Base-by-base conservation (phyloP, 768 basidiomycete genomes). In the Chalciporus sphaerocephalus region DNA sequence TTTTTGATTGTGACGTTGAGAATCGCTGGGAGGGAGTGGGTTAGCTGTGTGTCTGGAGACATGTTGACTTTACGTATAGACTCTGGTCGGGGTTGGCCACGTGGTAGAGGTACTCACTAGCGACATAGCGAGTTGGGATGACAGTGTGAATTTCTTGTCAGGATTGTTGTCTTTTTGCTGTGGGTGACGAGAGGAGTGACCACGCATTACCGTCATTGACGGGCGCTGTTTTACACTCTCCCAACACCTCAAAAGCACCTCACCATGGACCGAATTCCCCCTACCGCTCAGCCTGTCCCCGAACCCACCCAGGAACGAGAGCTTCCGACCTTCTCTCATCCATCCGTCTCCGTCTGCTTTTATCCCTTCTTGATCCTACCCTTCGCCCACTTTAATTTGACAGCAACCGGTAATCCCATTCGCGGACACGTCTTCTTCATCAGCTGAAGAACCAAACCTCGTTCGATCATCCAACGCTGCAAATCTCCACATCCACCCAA, bases 61-160 rank as follows among this genome's bases (percentile, higher is more conserved):
- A 16, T 20, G 16, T 34, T 6, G 4, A 47, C 15, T 47, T 51
- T 51, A 49, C 48, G 50, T 42, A 48, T 6, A 30, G 24, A 37
- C 38, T 16, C 9, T 18, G 34, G n/a, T 4, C 21, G 6, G 12
- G 33, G 12, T 6, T 21, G 6, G 33, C 49, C 64, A 64, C 62
- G 62, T 63, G 64, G 63, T 45, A 45, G 28, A n/a, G 37, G 18
- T 27, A n/a, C 40, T 40, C 24, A 17, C 46, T 48, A 32, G 46
- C 50, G 53, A 46, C 44, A 44, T 53, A 57, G 54, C 51, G 52
- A 52, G 28, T 35, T 56, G 7, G 30, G 5, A 32, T 59, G 58
- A 62, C 60, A 40, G 60, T 61, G 59, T 54, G 61, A 62, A 64
- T 51, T 49, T 48, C 10, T 2, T 52, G 58, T 56, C 63, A 64